Percentiles rank a stretch among this genome's conserved stretches.
These are phyloP conservation scores for Volutella citrinella DNA, from an alignment of 2,329 filamentous ascomycete species.

Conservation along the genomic window DNA sequence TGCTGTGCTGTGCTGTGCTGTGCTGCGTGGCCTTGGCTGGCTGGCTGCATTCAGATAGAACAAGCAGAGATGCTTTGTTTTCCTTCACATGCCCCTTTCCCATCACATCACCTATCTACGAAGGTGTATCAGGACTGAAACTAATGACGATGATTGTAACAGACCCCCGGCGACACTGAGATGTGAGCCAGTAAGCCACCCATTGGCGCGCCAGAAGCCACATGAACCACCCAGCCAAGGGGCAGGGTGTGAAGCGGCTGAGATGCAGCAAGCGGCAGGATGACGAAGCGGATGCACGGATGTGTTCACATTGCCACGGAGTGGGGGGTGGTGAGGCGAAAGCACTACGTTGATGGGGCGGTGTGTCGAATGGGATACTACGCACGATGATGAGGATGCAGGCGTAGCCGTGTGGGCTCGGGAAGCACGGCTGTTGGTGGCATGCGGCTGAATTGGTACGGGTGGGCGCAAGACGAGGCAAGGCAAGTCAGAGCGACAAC, in stretches of 20 bases:
- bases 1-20: slow-evolving; percentile 16
- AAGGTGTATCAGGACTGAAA: slow-evolving; percentile 29
- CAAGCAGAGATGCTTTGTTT: slow-evolving; percentile 20
- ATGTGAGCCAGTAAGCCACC: no score
- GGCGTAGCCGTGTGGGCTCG: slow-evolving; percentile 16
- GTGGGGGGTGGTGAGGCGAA: slow-evolving; percentile 9
- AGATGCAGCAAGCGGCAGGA: no score
- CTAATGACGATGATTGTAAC: slow-evolving; percentile 41
- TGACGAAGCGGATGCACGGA: no score
- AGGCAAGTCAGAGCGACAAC: no score
- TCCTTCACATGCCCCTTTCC: slow-evolving; percentile 11
- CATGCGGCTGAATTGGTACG: slow-evolving; percentile 5
- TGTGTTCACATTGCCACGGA: no score
- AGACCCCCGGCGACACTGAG: slow-evolving; percentile 39
- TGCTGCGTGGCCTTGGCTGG: slow-evolving; percentile 25
- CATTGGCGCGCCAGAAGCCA: no score
- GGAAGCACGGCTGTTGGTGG: slow-evolving; percentile 21
- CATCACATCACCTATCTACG: slow-evolving; percentile 14
- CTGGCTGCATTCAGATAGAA: slow-evolving; percentile 26
- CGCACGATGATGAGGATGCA: slow-evolving; percentile 22
- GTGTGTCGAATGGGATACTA: slow-evolving; percentile 10
- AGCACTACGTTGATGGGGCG: slow-evolving; percentile 4
- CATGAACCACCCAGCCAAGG: no score
- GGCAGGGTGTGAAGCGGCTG: no score
- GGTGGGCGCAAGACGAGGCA: slow-evolving; percentile 1